These are phyloP conservation scores for Glycyrrhiza uralensis DNA, from an alignment of 306 rosid genomes.

Conservation along the genomic window DNA sequence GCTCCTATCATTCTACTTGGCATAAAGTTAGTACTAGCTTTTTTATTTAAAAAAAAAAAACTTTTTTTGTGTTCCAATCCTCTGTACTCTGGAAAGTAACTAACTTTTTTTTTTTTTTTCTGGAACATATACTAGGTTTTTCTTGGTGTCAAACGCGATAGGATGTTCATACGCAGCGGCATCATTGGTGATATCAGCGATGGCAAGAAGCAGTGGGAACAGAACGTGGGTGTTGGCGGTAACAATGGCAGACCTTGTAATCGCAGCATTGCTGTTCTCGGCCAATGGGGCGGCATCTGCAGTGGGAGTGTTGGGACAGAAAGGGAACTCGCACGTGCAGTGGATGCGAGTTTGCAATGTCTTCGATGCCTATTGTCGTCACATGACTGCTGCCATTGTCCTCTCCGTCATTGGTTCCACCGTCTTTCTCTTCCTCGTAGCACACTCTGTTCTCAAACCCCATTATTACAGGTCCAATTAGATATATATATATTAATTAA, in stretches of 20 bases:
- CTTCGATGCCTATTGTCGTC: constrained; percentile 49
- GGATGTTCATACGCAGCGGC: constrained; percentile 56
- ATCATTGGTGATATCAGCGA: constrained; percentile 27
- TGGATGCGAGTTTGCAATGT: constrained; percentile 60
- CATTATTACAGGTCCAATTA: constrained; percentile 27
- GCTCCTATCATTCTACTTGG: not conserved
- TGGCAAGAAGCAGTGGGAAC: constrained; percentile 25
- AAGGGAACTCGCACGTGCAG: constrained; percentile 56
- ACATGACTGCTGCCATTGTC: constrained; percentile 43
- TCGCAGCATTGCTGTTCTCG: constrained; percentile 44
- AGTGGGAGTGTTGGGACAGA: constrained; percentile 43
- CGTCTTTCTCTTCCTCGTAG: constrained; percentile 42
- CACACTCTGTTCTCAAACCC: constrained; percentile 38
- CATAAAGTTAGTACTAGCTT: not conserved
- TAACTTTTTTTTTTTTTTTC: not conserved
- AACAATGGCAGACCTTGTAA: constrained; percentile 34
- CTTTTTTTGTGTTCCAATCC: not conserved
- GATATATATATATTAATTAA: not conserved
- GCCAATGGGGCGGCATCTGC: constrained; percentile 62
- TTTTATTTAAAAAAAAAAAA: not conserved
- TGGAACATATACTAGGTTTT: constrained; percentile 46
- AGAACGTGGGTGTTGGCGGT: constrained; percentile 9
- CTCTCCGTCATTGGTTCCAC: constrained; percentile 46
- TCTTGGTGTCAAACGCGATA: constrained; percentile 55
- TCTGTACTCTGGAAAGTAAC: not conserved